phyloP scores from a whole-genome alignment of 805 yeast species.

The Schwanniomyces pseudopolymorphus region DNA sequence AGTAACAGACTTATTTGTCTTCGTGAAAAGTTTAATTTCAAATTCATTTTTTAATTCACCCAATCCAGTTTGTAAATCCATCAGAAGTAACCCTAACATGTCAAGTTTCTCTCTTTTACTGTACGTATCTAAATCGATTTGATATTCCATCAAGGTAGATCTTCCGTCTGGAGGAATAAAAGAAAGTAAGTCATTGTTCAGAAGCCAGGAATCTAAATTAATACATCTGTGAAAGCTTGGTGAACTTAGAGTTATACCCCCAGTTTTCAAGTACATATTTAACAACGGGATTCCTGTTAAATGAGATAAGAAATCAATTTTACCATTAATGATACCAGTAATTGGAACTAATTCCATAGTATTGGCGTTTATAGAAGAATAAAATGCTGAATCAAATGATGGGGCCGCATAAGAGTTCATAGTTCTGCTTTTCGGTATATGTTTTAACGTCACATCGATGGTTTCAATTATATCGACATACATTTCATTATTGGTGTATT shows the following conservation, averaged over 20 bases:
- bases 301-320: constrained; percentile 60
- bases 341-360: constrained; percentile 36
- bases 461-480: constrained; percentile 79
- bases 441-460: constrained; percentile 52
- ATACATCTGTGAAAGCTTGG: constrained; percentile 77
- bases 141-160: constrained; percentile 61
- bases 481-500: constrained; percentile 77
- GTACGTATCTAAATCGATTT: constrained; percentile 46
- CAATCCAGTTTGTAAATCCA: constrained; percentile 53
- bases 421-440: constrained; percentile 15
- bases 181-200: constrained; percentile 47
- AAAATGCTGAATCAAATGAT: constrained; percentile 29
- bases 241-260: constrained; percentile 47
- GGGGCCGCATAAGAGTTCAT: constrained; percentile 18
- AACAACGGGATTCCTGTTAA: constrained; percentile 79
- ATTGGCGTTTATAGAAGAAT: constrained; percentile 16
- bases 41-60: constrained; percentile 58
- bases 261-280: constrained; percentile 49
- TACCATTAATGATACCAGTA: constrained; percentile 61
- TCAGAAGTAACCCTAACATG: constrained; percentile 53
- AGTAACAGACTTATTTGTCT: constrained; percentile 24
- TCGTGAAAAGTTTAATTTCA: constrained; percentile 55
- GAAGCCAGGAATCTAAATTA: constrained; percentile 50
- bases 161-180: constrained; percentile 91
- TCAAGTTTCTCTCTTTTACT: constrained; percentile 11